These are phyloP conservation scores for Jackrogersella minutella DNA, from an alignment of 495 filamentous ascomycete genomes.

Conservation along the genomic window DNA sequence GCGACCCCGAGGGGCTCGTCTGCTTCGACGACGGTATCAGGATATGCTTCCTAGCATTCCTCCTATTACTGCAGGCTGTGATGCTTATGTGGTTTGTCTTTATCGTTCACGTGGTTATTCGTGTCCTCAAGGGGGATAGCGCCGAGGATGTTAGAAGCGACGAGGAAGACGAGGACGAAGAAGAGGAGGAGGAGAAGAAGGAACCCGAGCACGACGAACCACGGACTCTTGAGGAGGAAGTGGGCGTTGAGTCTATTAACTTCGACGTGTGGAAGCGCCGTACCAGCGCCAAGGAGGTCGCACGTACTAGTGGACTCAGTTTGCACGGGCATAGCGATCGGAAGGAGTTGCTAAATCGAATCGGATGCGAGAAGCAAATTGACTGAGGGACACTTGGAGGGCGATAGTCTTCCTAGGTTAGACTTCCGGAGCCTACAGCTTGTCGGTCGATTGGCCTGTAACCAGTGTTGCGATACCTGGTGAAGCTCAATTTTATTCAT, in stretches of 20 bases:
- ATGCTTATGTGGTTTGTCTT: conserved; percentile 3
- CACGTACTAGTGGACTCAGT: conserved; percentile 1
- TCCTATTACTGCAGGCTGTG: not conserved
- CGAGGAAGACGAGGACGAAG: not conserved
- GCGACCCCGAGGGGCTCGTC: not conserved
- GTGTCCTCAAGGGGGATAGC: not conserved
- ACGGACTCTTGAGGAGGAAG: conserved; percentile 1
- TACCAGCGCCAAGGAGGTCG: not conserved
- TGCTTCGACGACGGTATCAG: not conserved
- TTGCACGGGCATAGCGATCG: conserved; percentile 10
- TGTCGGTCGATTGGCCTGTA: not conserved
- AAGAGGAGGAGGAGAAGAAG: not conserved
- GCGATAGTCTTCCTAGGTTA: not conserved
- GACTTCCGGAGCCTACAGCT: not conserved
- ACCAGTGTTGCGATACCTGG: not conserved
- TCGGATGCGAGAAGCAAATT: conserved; percentile 13
- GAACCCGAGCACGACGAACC: not conserved
- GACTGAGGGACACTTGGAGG: not conserved
- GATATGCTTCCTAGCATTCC: not conserved
- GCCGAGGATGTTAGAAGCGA: conserved; percentile 10
- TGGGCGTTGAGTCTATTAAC: conserved; percentile 4
- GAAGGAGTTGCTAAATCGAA: conserved; percentile 6
- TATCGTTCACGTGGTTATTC: not conserved
- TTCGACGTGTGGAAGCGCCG: conserved; percentile 10
- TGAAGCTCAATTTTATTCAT: not conserved